Conservation (phyloP, 1,284 basidiomycete species). For the Meripilus lineatus region DNA sequence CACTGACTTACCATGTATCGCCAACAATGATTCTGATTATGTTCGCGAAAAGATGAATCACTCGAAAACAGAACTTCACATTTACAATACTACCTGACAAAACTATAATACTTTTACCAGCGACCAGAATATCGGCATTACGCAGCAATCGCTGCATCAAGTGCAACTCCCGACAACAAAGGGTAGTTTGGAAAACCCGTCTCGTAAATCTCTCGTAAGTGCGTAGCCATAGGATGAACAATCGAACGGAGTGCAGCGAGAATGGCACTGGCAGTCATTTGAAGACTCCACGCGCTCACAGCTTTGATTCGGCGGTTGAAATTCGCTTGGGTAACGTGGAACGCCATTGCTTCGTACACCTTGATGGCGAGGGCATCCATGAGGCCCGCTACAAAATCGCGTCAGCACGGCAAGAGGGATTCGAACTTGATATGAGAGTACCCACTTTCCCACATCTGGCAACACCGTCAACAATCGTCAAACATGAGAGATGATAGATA, state of each 20-base stretch:
- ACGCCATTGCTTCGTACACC: slow-evolving; percentile 86
- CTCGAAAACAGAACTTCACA: too few species aligned
- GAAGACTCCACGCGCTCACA: slow-evolving; percentile 80
- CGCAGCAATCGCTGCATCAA: background rate
- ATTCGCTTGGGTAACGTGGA: slow-evolving; percentile 85
- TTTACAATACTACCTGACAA: too few species aligned
- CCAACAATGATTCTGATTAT: too few species aligned
- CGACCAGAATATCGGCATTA: background rate
- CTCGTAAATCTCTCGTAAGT: slow-evolving; percentile 38
- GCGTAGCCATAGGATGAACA: slow-evolving; percentile 49
- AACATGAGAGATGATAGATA: slow-evolving; percentile 13
- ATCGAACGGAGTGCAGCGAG: slow-evolving; percentile 55
- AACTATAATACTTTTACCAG: too few species aligned
- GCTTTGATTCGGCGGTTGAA: slow-evolving; percentile 85
- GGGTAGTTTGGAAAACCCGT: slow-evolving; percentile 15
- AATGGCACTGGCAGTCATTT: slow-evolving; percentile 66
- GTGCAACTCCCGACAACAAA: background rate
- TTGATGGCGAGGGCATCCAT: slow-evolving; percentile 80
- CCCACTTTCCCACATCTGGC: slow-evolving; percentile 83
- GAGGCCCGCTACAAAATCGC: slow-evolving; percentile 57
- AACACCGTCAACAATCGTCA: slow-evolving; percentile 14
- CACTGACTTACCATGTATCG: too few species aligned
- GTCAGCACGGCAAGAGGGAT: too few species aligned
- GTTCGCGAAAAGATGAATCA: too few species aligned
- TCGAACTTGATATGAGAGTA: slow-evolving; percentile 1